Evolutionary conservation across 768 basidiomycete species (phyloP).

Genomic region (Kwoniella dejecticola): DNA sequence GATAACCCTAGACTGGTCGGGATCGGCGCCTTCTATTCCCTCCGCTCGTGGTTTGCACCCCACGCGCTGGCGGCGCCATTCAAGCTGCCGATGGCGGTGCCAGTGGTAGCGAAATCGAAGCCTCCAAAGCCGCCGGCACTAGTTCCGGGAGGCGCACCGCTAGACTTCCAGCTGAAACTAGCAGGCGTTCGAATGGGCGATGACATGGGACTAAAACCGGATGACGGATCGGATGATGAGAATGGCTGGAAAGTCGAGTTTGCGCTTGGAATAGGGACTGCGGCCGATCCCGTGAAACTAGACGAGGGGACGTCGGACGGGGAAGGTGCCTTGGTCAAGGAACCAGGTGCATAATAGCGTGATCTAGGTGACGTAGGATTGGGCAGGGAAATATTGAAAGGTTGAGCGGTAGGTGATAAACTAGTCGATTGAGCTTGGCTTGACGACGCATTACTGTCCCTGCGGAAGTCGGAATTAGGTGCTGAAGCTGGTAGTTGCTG

Average conservation of each 20-base stretch:
- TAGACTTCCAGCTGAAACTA: conserved; percentile 36
- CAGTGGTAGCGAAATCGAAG: conserved; percentile 18
- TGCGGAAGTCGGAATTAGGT: conserved; percentile 18
- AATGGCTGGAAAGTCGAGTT: conserved; percentile 18
- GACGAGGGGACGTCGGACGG: conserved; percentile 1
- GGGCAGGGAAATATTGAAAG: conserved; percentile 37
- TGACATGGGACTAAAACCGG: conserved; percentile 25
- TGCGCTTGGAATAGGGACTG: conserved; percentile 1
- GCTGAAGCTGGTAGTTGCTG: conserved; percentile 8
- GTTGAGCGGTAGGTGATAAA: conserved; percentile 47
- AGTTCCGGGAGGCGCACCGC: conserved; percentile 10
- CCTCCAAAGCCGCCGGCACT: conserved; percentile 17
- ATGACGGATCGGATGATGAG: conserved; percentile 15
- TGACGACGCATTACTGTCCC: conserved; percentile 7
- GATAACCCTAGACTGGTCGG: no score
- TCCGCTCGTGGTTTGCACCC: conserved; percentile 13
- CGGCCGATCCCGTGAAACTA: neutral
- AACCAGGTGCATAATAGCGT: conserved; percentile 14
- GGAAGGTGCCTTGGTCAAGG: conserved; percentile 7
- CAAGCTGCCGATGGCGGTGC: conserved; percentile 23
- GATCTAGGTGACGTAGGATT: conserved; percentile 32
- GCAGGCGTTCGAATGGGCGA: conserved; percentile 41
- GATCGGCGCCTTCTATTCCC: neutral
- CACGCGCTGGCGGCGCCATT: conserved; percentile 40
- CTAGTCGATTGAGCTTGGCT: conserved; percentile 21